Evolutionary conservation across 2,329 filamentous ascomycete species (phyloP), one percentile per base, ranked within the genome.

Genomic region (Exophiala aquamarina): DNA sequence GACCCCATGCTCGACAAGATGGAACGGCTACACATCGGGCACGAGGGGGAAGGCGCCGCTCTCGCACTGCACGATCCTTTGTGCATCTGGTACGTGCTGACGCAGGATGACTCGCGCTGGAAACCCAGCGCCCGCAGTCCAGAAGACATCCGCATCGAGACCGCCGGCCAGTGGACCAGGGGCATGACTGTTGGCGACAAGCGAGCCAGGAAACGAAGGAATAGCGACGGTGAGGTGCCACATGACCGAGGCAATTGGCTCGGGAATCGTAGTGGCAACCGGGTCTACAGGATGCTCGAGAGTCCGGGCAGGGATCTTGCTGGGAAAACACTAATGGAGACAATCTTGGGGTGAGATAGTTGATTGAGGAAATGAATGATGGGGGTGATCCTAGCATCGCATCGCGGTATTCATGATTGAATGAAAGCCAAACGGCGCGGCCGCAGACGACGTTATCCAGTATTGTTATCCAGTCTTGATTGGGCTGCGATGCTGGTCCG

Each of bases 111-210:
- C 47, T 47, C 59, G 11, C 46, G 50, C 5, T 73, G 70, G 70
- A 62, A 57, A 45, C 52, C 77, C 13, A 74, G 78, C 1, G 66
- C 71, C 11, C 73, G 77, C 32, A 70, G 66, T 47, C 81, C 75
- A 0, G 86, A 95, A 66, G 93, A 98, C 65, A 85, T 98, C 46
- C 79, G 93, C 15, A 75, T 98, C 32, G 93, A 98, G 70, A 94
- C 90, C 0, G 73, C 80, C 2, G 93, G 92, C 2, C 93, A 97
- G 72, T 98, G 93, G 93, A 95, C 91, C 36, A 77, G 89, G 47
- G 92, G 93, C 1, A 91, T 93, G 84, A 91, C 90, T 62, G 77
- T 97, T 23, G 74, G 90, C 32, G 93, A 98, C 72, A 77, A 82
- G 28, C 78, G 93, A 49, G 70, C 68, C 34, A 70, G 64, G 50